Evolutionary conservation across 164 flowering plant species (phyloP).

Genomic region (Dillenia turbinata): DNA sequence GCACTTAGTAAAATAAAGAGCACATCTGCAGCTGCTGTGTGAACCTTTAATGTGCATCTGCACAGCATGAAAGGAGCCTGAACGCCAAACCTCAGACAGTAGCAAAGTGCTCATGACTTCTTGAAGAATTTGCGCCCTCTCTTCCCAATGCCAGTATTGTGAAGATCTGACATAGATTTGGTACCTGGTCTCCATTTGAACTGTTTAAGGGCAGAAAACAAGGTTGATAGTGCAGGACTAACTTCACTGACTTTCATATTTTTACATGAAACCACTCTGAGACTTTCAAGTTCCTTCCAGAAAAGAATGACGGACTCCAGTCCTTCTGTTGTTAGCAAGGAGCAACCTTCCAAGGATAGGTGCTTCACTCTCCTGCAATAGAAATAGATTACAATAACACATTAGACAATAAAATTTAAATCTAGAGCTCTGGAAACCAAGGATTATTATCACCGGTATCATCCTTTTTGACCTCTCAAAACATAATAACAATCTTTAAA

Average conservation of each 20-base stretch:
- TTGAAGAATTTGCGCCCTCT: constrained; percentile 71
- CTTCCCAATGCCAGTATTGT: constrained; percentile 59
- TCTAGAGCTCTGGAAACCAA: no score
- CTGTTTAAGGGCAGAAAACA: constrained; percentile 74
- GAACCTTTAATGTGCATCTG: not conserved
- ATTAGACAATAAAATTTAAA: not conserved
- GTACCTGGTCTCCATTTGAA: constrained; percentile 87
- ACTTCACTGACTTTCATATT: constrained; percentile 70
- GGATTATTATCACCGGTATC: no score
- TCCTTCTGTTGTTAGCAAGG: constrained; percentile 70
- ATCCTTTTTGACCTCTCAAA: no score
- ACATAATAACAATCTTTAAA: no score
- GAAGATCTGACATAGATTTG: constrained; percentile 57
- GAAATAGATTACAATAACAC: constrained; percentile 4
- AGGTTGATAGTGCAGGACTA: constrained; percentile 60
- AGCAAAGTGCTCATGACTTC: constrained; percentile 26
- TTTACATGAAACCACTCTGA: constrained; percentile 81
- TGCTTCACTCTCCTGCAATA: constrained; percentile 65
- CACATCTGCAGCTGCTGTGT: constrained; percentile 4
- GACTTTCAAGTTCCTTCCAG: constrained; percentile 80
- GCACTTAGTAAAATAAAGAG: constrained; percentile 1
- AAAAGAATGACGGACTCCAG: constrained; percentile 66
- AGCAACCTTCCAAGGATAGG: constrained; percentile 83
- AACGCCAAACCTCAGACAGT: not conserved
- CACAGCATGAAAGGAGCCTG: not conserved